A percentile compares a stretch with the other conserved stretches of the same genome.
phyloP scores from a whole-genome alignment of 768 basidiomycete species.

The Suillus brevipes region DNA sequence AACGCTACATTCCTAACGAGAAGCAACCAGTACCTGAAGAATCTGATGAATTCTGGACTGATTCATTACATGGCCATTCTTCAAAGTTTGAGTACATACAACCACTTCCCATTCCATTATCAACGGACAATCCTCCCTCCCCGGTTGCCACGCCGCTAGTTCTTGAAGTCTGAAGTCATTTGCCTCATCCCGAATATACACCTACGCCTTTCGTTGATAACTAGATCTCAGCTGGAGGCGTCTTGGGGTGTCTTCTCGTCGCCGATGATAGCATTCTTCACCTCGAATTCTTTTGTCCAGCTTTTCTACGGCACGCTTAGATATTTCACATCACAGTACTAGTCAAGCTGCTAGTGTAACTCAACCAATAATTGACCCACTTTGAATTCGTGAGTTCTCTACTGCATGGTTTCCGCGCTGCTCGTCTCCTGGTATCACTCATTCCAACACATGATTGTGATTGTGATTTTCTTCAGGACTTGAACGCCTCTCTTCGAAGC shows the following conservation, averaged over 20 bases:
- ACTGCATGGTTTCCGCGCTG: too few relatives aligned
- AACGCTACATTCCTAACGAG: constrained; percentile 8
- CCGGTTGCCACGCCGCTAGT: background rate
- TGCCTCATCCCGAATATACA: background rate
- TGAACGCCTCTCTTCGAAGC: too few relatives aligned
- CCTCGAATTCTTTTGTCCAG: background rate
- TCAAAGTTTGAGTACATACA: background rate
- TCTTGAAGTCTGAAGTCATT: background rate
- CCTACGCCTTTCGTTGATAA: background rate
- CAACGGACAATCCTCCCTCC: background rate
- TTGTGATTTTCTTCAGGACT: too few relatives aligned
- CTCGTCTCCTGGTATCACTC: too few relatives aligned
- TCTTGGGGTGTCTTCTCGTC: background rate
- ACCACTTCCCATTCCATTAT: background rate
- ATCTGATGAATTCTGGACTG: background rate
- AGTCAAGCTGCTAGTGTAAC: too few relatives aligned
- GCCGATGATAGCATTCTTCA: background rate
- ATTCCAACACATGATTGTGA: too few relatives aligned
- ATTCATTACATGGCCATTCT: background rate
- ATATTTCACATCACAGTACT: background rate
- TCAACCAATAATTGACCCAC: too few relatives aligned
- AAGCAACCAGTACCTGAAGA: constrained; percentile 14
- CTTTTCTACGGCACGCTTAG: background rate
- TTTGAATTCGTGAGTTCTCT: too few relatives aligned
- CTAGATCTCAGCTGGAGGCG: background rate